Percentiles rank a stretch among this genome's conserved stretches.
Evolutionary conservation across 2,329 filamentous ascomycete genomes (phyloP).

Genomic region (Botrytis tulipae): DNA sequence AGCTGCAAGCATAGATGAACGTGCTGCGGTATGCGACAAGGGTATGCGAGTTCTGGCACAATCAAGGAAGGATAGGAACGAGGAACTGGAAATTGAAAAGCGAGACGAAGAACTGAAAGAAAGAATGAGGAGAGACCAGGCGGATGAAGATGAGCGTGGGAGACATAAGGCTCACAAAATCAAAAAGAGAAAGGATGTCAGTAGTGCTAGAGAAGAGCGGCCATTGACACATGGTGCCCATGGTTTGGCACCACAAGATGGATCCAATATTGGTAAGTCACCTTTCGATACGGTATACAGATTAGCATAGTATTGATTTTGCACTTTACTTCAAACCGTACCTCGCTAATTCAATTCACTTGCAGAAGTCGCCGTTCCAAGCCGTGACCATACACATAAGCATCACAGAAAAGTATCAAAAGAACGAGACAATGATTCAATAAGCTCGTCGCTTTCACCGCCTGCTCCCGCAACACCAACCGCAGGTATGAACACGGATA

Average conservation of each 20-base stretch:
- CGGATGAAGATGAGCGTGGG: conserved; percentile 49
- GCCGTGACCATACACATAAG: conserved; percentile 27
- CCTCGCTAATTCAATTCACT: conserved; percentile 8
- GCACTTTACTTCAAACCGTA: not conserved
- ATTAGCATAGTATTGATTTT: not conserved
- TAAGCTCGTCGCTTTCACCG: conserved; percentile 60
- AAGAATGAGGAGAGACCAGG: conserved; percentile 42
- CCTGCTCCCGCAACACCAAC: conserved; percentile 47
- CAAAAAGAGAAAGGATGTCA: conserved; percentile 75
- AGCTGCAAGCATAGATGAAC: conserved; percentile 63
- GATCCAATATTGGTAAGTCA: conserved; percentile 54
- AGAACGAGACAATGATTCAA: conserved; percentile 47
- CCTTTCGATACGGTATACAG: not conserved
- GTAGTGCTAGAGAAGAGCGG: conserved; percentile 58
- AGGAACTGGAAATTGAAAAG: conserved; percentile 48
- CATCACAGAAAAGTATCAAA: conserved; percentile 20
- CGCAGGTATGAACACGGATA: conserved; percentile 56
- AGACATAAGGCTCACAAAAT: conserved; percentile 60
- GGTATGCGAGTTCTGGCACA: conserved; percentile 69
- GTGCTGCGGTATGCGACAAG: conserved; percentile 66
- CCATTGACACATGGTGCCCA: conserved; percentile 62
- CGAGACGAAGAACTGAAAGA: conserved; percentile 47
- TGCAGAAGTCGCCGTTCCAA: conserved; percentile 30
- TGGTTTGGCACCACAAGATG: conserved; percentile 62
- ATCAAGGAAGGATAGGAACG: conserved; percentile 60